A percentile compares a stretch with the other conserved stretches of the same genome.
phyloP scores from a whole-genome alignment of 2,329 filamentous ascomycete species.

The Cytospora chrysosperma region DNA sequence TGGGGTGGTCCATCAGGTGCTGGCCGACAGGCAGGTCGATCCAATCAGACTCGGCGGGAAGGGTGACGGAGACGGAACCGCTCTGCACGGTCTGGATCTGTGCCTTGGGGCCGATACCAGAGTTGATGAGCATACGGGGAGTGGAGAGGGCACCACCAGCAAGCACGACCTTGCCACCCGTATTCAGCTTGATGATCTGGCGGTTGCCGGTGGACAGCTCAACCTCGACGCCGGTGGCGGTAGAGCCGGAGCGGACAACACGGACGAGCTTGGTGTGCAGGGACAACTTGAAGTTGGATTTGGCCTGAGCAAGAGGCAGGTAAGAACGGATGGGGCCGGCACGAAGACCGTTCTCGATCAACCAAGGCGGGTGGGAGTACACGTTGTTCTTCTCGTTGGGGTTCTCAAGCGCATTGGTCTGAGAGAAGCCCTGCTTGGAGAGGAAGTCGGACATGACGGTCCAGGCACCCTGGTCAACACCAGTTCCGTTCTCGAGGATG shows the following conservation, averaged over 20 bases:
- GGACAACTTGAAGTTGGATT: slow-evolving; percentile 30
- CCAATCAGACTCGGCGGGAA: slow-evolving; percentile 29
- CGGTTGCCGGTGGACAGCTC: slow-evolving; percentile 26
- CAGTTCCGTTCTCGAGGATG: slow-evolving; percentile 28
- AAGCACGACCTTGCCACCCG: slow-evolving; percentile 28
- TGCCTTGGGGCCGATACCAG: slow-evolving; percentile 23
- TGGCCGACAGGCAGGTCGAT: slow-evolving; percentile 30
- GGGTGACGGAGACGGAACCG: slow-evolving; percentile 23
- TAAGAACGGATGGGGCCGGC: slow-evolving; percentile 29
- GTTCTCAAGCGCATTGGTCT: slow-evolving; percentile 24
- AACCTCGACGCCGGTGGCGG: slow-evolving; percentile 29
- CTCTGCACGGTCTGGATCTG: slow-evolving; percentile 26
- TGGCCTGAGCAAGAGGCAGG: slow-evolving; percentile 28
- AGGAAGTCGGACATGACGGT: slow-evolving; percentile 25
- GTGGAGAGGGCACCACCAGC: slow-evolving; percentile 29
- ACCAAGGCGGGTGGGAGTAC: slow-evolving; percentile 27
- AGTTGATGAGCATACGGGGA: slow-evolving; percentile 27
- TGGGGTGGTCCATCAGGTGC: slow-evolving; percentile 28
- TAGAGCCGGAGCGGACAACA: slow-evolving; percentile 26
- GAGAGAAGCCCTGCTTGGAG: slow-evolving; percentile 23
- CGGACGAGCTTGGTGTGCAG: slow-evolving; percentile 30
- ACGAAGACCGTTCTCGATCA: slow-evolving; percentile 26
- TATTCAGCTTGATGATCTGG: slow-evolving; percentile 29
- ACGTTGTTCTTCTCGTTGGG: slow-evolving; percentile 26
- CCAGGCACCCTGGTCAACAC: slow-evolving; percentile 25